Conservation (phyloP, 2,329 filamentous ascomycete genomes). For the Remersonia thermophila region DNA sequence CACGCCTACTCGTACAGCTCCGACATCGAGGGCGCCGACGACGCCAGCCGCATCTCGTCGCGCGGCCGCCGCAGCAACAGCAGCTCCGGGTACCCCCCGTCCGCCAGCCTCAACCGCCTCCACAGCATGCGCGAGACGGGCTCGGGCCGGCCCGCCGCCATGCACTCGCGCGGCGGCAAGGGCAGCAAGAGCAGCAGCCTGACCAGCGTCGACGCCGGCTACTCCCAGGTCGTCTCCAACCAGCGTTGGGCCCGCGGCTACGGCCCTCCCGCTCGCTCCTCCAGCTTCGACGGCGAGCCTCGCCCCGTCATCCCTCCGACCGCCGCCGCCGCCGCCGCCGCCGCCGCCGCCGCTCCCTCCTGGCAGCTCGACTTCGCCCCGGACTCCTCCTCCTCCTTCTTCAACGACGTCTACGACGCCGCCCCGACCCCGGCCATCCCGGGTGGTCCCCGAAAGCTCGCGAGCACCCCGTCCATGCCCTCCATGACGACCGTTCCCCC, state of each 20-base stretch:
- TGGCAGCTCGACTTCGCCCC: slow-evolving; percentile 39
- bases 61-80: slow-evolving; percentile 65
- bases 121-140: slow-evolving; percentile 47
- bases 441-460: slow-evolving; percentile 53
- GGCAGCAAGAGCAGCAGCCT: slow-evolving; percentile 61
- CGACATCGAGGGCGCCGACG: slow-evolving; percentile 45
- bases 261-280: slow-evolving; percentile 39
- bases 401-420: slow-evolving; percentile 52
- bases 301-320: slow-evolving; percentile 9
- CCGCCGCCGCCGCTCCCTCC: slow-evolving; percentile 21
- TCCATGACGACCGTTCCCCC: slow-evolving; percentile 16
- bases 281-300: slow-evolving; percentile 59
- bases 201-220: slow-evolving; percentile 54
- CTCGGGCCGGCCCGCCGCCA: slow-evolving; percentile 26
- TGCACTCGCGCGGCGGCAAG: slow-evolving; percentile 46
- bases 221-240: slow-evolving; percentile 43
- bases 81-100: slow-evolving; percentile 53
- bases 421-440: slow-evolving; percentile 79
- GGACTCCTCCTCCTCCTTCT: slow-evolving; percentile 37
- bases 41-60: slow-evolving; percentile 41
- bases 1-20: slow-evolving; percentile 49
- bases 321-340: slow-evolving; percentile 16
- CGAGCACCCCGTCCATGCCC: slow-evolving; percentile 24
- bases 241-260: slow-evolving; percentile 46
- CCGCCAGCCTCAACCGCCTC: slow-evolving; percentile 44